Evolutionary conservation across 129 eudicot genomes (phyloP), one percentile per base, ranked within the genome.

Genomic region (Centrapalus pauciflorus): DNA sequence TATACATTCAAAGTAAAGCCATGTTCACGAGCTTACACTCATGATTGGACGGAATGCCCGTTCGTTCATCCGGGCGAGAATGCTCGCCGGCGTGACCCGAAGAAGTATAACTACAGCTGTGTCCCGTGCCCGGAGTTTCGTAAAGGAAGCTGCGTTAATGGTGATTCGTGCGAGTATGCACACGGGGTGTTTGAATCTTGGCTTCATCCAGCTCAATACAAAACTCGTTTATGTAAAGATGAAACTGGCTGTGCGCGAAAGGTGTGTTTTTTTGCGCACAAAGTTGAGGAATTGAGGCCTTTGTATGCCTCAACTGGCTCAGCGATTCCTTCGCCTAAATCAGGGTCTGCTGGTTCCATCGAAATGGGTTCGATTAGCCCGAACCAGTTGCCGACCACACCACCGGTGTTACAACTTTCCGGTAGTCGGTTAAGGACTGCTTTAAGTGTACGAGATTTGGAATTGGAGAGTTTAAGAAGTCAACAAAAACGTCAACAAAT

Each of bases 31-130:
- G 98, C 98, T 7, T 93, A 93, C 57, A 83, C 98, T n/a, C 98
- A 93, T 19, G 98, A 93, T 45, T 93, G 98, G 98, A 93, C 98
- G 0, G 98, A 93, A 67, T 93, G 98, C 57, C 98, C 98, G 25
- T 93, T 93, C 64, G 98, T 80, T 28, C 98, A 93, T 61, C 98
- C 98, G 0, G 96, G 98, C 2, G 98, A 93, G 87, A 93, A 93
- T 49, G 98, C 98, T 0, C 69, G 95, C 37, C 70, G 98, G n/a
- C 85, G 98, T n/a, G 97, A 91, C 51, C 85, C 84, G 24, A 76
- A 69, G 37, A 87, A 83, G 84, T 74, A 38, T 46, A 80, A 73
- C 55, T 91, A 91, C 63, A 91, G 76, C 0, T 91, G 97, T 21
- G 97, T 91, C 26, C 97, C 97, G 11, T 91, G 97, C 50, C 97